Conservation (phyloP, 768 basidiomycete species). For the Paxillus involutus region DNA sequence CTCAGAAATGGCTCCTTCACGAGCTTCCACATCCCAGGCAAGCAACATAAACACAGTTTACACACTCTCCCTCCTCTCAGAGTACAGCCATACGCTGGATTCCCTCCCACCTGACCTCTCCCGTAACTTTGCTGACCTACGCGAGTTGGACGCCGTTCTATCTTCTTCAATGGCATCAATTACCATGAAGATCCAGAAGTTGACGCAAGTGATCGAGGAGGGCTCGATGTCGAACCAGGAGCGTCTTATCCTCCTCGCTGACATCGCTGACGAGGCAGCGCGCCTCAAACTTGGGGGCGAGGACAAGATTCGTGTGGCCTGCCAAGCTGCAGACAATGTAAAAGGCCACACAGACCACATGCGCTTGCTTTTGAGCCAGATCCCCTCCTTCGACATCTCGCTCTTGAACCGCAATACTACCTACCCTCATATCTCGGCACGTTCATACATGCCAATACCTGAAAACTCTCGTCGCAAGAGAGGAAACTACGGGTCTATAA, state of each 20-base stretch:
- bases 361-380: constrained; percentile 54
- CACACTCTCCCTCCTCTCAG: constrained; percentile 68
- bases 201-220: constrained; percentile 76
- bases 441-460: constrained; percentile 65
- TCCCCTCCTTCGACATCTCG: constrained; percentile 63
- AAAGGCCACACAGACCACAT: constrained; percentile 63
- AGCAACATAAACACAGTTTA: constrained; percentile 48
- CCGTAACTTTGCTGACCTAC: constrained; percentile 90
- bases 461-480: constrained; percentile 68
- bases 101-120: constrained; percentile 93
- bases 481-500: constrained; percentile 53
- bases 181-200: constrained; percentile 71
- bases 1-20: constrained; percentile 37
- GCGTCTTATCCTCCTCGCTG: constrained; percentile 81
- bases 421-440: constrained; percentile 74
- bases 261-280: constrained; percentile 92
- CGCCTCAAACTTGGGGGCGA: constrained; percentile 92
- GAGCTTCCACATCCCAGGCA: constrained; percentile 27
- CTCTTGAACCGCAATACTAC: constrained; percentile 60
- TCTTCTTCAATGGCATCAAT: constrained; percentile 83
- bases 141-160: constrained; percentile 97
- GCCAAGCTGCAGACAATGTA: constrained; percentile 87
- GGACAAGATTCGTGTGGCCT: constrained; percentile 96
- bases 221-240: constrained; percentile 59
- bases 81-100: constrained; percentile 92